Evolutionary conservation across 768 basidiomycete species (phyloP).

Genomic region (Leccinum incarnatum): DNA sequence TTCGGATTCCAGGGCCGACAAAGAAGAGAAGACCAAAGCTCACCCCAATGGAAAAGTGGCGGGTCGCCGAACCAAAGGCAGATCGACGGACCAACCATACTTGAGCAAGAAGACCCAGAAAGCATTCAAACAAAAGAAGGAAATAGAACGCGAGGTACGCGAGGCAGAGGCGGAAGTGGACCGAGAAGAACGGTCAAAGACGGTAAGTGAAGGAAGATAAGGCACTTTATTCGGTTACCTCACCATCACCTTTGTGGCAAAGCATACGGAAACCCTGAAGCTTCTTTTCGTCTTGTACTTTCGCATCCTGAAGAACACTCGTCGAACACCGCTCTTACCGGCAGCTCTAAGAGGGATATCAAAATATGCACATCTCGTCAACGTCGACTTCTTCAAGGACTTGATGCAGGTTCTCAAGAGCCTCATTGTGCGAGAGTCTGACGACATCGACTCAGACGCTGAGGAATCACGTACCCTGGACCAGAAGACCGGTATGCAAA

Average conservation of each 20-base stretch:
- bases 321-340: slow-evolving; percentile 74
- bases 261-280: slow-evolving; percentile 99
- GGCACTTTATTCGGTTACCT: slow-evolving; percentile 9
- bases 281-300: slow-evolving; percentile 97
- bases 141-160: slow-evolving; percentile 86
- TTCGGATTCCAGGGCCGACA: slow-evolving; percentile 66
- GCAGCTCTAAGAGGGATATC: slow-evolving; percentile 90
- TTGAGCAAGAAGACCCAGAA: slow-evolving; percentile 92
- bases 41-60: slow-evolving; percentile 40
- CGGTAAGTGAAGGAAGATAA: slow-evolving; percentile 49
- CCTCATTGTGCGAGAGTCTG: slow-evolving; percentile 56
- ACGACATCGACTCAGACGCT: slow-evolving; percentile 40
- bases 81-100: slow-evolving; percentile 63
- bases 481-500: slow-evolving; percentile 45
- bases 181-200: slow-evolving; percentile 80
- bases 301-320: slow-evolving; percentile 85
- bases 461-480: slow-evolving; percentile 28
- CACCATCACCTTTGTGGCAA: slow-evolving; percentile 24
- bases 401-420: slow-evolving; percentile 82
- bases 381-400: slow-evolving; percentile 98
- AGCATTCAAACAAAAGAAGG: slow-evolving; percentile 81
- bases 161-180: slow-evolving; percentile 95
- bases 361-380: slow-evolving; percentile 93
- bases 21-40: slow-evolving; percentile 38
- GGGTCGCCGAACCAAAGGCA: slow-evolving; percentile 49